Evolutionary conservation across 805 yeast species (phyloP).

Genomic region (Sungouiella thailandica): DNA sequence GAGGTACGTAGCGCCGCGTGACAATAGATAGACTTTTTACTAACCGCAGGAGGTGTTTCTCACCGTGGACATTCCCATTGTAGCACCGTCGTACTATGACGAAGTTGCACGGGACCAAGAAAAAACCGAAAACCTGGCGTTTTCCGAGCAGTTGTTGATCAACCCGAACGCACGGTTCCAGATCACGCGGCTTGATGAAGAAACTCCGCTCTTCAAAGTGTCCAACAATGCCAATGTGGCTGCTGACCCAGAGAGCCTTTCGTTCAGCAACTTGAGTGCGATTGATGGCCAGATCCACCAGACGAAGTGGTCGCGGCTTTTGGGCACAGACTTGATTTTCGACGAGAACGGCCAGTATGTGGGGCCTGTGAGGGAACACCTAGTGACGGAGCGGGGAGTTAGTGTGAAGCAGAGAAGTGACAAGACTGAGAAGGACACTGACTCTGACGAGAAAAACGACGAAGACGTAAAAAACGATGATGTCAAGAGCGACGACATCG

Average conservation of each 20-base stretch:
- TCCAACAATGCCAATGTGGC: conserved; percentile 25
- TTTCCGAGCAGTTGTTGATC: conserved; percentile 23
- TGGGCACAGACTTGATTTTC: conserved; percentile 64
- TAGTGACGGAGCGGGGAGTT: conserved; percentile 23
- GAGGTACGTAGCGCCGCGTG: conserved; percentile 15
- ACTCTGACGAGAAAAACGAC: conserved; percentile 8
- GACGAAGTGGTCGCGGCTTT: conserved; percentile 71
- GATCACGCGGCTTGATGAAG: conserved; percentile 29
- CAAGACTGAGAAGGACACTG: conserved; percentile 10
- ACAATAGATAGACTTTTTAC: conserved; percentile 2
- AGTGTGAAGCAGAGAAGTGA: conserved; percentile 17
- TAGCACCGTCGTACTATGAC: conserved; percentile 14
- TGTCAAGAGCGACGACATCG: conserved; percentile 12
- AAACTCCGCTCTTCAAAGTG: conserved; percentile 32
- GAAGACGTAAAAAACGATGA: conserved; percentile 15
- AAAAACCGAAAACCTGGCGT: conserved; percentile 2
- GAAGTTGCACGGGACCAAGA: conserved; percentile 6
- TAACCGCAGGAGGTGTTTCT: conserved; percentile 20
- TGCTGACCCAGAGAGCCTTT: conserved; percentile 14
- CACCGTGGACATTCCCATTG: conserved; percentile 21
- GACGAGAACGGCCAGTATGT: conserved; percentile 40
- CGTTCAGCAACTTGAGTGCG: conserved; percentile 25
- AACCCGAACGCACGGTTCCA: conserved; percentile 40
- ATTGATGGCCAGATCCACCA: conserved; percentile 51
- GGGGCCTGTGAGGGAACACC: conserved; percentile 37